phyloP scores from a whole-genome alignment of 2,329 filamentous ascomycete species.

The Penicillium sp. region DNA sequence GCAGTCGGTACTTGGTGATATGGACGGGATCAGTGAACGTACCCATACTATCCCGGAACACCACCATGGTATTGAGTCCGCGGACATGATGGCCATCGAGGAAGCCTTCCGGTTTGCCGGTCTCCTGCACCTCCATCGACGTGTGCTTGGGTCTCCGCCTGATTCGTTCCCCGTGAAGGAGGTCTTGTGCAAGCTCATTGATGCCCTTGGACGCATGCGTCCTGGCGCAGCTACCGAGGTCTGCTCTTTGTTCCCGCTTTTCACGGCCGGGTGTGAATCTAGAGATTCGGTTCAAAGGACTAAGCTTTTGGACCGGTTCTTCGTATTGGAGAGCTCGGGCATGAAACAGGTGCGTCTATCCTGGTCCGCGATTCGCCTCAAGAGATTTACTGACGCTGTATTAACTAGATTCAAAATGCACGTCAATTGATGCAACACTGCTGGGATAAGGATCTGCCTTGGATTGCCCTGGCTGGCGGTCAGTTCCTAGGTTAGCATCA shows the following conservation, averaged over 20 bases:
- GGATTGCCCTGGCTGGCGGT: conserved; percentile 38
- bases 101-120: conserved; percentile 78
- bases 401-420: conserved; percentile 37
- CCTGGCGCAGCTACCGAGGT: conserved; percentile 69
- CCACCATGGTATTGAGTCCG: conserved; percentile 37
- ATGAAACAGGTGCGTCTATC: conserved; percentile 64
- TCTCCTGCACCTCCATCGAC: conserved; percentile 70
- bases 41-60: conserved; percentile 40
- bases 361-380: too few species aligned
- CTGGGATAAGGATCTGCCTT: conserved; percentile 37
- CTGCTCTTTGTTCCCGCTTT: conserved; percentile 75
- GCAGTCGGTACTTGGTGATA: conserved; percentile 57
- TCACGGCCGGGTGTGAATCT: conserved; percentile 76
- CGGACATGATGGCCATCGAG: conserved; percentile 64
- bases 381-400: neutral
- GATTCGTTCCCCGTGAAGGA: conserved; percentile 60
- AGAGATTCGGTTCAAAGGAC: conserved; percentile 53
- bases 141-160: conserved; percentile 63
- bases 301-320: conserved; percentile 64
- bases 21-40: conserved; percentile 54
- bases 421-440: conserved; percentile 40
- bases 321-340: conserved; percentile 67
- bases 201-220: conserved; percentile 60
- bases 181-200: conserved; percentile 62
- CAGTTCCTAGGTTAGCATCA: conserved; percentile 36